Conservation (phyloP, 345 rosid species). For the Pistacia atlantica region DNA sequence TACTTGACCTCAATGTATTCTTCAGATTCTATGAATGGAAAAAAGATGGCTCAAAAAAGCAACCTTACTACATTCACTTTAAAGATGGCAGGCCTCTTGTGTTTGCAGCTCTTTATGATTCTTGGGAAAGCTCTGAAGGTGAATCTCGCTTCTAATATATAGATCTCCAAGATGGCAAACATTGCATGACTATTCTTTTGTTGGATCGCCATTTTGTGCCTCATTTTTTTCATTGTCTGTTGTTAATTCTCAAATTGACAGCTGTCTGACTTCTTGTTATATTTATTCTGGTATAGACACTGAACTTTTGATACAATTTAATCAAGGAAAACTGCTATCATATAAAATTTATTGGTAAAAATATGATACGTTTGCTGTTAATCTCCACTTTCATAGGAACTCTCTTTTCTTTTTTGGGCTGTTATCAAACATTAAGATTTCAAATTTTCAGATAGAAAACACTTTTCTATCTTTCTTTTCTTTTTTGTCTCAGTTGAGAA, state of each 20-base stretch:
- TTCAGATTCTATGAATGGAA: slow-evolving; percentile 96
- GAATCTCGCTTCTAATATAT: not conserved
- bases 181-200: not conserved
- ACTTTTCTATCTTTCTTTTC: not conserved
- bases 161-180: not conserved
- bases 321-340: not conserved
- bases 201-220: not conserved
- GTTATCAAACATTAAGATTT: not conserved
- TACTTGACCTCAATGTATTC: slow-evolving; percentile 1
- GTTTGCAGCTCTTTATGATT: slow-evolving; percentile 89
- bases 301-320: not conserved
- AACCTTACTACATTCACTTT: slow-evolving; percentile 87
- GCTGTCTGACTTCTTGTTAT: not conserved
- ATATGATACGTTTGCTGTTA: not conserved
- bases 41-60: slow-evolving; percentile 87
- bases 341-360: not conserved
- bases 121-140: slow-evolving; percentile 86
- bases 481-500: not conserved
- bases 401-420: not conserved
- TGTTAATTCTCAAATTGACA: not conserved
- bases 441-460: not conserved
- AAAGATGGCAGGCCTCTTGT: slow-evolving; percentile 83
- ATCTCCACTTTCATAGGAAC: not conserved
- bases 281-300: not conserved
- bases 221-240: not conserved